These are phyloP conservation scores for Ophiorrhiza pumila DNA, from an alignment of 257 asterid genomes.

Conservation along the genomic window DNA sequence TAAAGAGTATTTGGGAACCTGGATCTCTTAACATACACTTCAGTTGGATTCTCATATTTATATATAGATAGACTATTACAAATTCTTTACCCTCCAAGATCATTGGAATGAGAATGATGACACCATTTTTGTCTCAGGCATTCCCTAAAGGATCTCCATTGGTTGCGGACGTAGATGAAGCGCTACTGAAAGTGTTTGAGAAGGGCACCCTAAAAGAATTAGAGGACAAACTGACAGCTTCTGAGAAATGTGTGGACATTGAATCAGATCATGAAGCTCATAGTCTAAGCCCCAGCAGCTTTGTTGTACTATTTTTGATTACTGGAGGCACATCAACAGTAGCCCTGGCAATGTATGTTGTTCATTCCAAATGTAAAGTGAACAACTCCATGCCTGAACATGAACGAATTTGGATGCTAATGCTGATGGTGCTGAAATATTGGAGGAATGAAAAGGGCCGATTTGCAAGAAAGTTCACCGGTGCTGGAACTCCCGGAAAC, in stretches of 20 bases:
- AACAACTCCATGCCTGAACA: not conserved
- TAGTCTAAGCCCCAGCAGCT: conserved; percentile 34
- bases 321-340: conserved; percentile 33
- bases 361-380: conserved; percentile 10
- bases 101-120: not conserved
- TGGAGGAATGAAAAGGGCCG: conserved; percentile 7
- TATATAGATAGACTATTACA: no score
- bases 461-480: conserved; percentile 11
- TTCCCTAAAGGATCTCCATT: conserved; percentile 39
- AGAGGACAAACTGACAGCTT: conserved; percentile 24
- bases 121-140: conserved; percentile 20
- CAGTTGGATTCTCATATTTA: no score
- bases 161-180: conserved; percentile 35
- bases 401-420: not conserved
- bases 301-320: conserved; percentile 29
- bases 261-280: conserved; percentile 21
- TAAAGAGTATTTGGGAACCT: no score
- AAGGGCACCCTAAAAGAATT: conserved; percentile 26
- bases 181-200: conserved; percentile 31
- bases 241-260: conserved; percentile 32
- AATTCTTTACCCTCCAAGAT: no score
- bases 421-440: not conserved
- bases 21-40: no score
- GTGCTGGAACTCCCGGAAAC: conserved; percentile 2
- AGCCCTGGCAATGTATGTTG: conserved; percentile 24